Base-by-base conservation (phyloP, 768 basidiomycete genomes). In the Calocera viscosa region DNA sequence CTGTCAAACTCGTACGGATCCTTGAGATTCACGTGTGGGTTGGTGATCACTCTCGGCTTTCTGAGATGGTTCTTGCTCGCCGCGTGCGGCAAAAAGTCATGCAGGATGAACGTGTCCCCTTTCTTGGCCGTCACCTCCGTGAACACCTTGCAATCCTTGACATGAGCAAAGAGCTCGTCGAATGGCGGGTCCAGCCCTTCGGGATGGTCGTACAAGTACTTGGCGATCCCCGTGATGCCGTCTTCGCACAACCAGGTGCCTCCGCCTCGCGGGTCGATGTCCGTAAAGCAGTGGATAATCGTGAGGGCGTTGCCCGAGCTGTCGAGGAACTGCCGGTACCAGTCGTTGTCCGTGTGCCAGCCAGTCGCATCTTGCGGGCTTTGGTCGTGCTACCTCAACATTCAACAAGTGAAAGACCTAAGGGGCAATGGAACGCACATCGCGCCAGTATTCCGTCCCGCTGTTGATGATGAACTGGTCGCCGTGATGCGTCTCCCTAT, bases 281-380 rank as follows among this genome's bases (percentile, higher is more conserved):
- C 72, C 60, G 72, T 71, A 41, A 72, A 72, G 65, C 70, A 70
- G 53, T 67, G 63, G 38, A 72, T 72, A 39, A 72, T 64, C 1
- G 72, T 72, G 43, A 72, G 47, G 47, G 72, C 72, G 49, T 72
- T 71, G 24, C 70, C 70, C 34, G 53, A 64, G 16, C 66, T 68
- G 65, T 72, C 72, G n/a, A 72, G 65, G 66, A 72, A 71, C 16
- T 70, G 72, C n/a, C 72, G 70, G 47, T 71, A 72, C 68, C 70
- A 72, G 67, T 72, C 71, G 34, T 70, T 69, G 53, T 72, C 71
- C 28, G 43, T 68, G 41, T 72, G 71, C 71, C 71, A 72, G 5
- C 71, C 71, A 0, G 10, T 41, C 19, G 33, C 10, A 8, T 71
- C 70, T n/a, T 67, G 35, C 16, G 64, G 64, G 1, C n/a, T 64